A percentile compares a stretch with the other conserved stretches of the same genome.
phyloP scores from a whole-genome alignment of 345 rosid genomes.

The Euclidium syriacum region DNA sequence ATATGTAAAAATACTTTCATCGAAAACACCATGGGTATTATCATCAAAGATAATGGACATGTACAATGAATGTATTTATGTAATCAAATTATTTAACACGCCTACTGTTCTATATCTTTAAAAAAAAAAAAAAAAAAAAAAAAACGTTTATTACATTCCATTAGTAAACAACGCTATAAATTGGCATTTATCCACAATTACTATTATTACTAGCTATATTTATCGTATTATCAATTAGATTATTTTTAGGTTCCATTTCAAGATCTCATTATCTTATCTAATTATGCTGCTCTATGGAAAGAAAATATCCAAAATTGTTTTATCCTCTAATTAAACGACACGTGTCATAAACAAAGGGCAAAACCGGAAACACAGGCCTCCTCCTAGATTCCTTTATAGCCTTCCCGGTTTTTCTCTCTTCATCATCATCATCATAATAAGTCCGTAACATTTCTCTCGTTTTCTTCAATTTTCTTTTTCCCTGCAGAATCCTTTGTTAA shows the following conservation, averaged over 20 bases:
- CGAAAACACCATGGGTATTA: no score
- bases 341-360: background rate
- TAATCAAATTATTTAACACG: background rate
- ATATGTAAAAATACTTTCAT: no score
- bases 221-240: background rate
- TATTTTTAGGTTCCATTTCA: background rate
- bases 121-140: background rate
- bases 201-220: background rate
- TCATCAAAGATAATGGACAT: background rate
- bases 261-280: background rate
- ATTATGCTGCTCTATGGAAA: background rate
- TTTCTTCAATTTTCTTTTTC: background rate
- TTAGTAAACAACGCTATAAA: background rate
- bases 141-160: background rate
- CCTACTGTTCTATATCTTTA: no score
- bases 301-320: background rate
- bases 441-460: background rate
- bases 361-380: background rate
- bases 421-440: background rate
- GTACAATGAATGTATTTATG: background rate
- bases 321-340: background rate
- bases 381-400: conserved; percentile 19
- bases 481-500: background rate
- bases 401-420: conserved; percentile 24
- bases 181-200: background rate